phyloP scores from a whole-genome alignment of 805 yeast genomes.

The Kodamaea kakaduensis region DNA sequence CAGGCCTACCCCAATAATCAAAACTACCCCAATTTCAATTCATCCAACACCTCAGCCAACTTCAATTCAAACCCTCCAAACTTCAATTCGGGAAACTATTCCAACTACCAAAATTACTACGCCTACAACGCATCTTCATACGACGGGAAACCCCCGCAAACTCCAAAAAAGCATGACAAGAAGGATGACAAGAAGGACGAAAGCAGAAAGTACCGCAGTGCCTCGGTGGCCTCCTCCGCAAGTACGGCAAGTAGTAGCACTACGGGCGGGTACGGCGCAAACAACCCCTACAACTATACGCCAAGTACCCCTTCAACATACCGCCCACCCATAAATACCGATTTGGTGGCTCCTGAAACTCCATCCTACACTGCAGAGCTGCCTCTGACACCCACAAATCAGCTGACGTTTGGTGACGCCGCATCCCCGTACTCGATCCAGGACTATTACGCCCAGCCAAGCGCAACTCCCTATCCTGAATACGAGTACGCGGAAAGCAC shows the following conservation, averaged over 20 bases:
- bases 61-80: constrained; percentile 1
- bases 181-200: no score
- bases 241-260: no score
- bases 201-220: no score
- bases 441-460: constrained; percentile 6
- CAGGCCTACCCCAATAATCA: constrained; percentile 10
- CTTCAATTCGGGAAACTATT: neutral
- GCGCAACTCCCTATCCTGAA: constrained; percentile 3
- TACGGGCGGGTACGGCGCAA: no score
- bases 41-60: neutral
- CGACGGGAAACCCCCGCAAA: no score
- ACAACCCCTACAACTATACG: constrained; percentile 1
- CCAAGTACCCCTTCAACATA: neutral
- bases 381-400: constrained; percentile 8
- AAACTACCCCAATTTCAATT: constrained; percentile 9
- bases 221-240: no score
- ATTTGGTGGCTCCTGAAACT: constrained; percentile 2
- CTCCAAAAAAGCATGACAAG: no score
- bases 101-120: neutral
- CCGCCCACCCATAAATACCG: constrained; percentile 1
- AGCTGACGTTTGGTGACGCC: constrained; percentile 6
- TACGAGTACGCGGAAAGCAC: constrained; percentile 1
- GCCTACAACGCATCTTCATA: no score
- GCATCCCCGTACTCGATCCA: constrained; percentile 11
- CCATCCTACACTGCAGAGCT: constrained; percentile 1